Conservation (phyloP, 192 early-diverging fungal species). For the Umbelopsis isabellina region DNA sequence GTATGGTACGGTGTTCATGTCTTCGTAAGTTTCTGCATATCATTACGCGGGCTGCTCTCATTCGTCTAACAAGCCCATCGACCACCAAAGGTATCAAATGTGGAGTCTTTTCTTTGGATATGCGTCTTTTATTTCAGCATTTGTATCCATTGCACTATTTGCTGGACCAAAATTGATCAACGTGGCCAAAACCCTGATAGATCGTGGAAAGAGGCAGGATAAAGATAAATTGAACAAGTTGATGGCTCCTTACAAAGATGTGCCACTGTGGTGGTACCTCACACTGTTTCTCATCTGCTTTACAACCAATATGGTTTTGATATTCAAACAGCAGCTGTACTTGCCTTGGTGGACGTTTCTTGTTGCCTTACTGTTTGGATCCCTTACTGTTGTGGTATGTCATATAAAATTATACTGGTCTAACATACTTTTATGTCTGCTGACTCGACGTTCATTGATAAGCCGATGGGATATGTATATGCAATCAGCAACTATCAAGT, state of each 20-base stretch:
- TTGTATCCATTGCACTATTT: slow-evolving; percentile 46
- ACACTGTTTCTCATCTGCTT: slow-evolving; percentile 58
- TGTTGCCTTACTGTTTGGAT: slow-evolving; percentile 50
- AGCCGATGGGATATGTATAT: slow-evolving; percentile 36
- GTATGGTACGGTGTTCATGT: slow-evolving; percentile 58
- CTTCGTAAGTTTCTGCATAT: background rate
- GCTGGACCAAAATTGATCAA: slow-evolving; percentile 42
- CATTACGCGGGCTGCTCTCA: too few species aligned
- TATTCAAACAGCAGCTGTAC: slow-evolving; percentile 48
- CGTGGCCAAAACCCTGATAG: slow-evolving; percentile 33
- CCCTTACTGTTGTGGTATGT: slow-evolving; percentile 36
- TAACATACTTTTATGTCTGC: background rate
- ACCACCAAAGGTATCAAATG: slow-evolving; percentile 11
- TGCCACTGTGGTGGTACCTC: slow-evolving; percentile 81
- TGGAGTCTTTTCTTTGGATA: slow-evolving; percentile 49
- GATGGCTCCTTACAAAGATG: slow-evolving; percentile 75
- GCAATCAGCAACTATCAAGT: slow-evolving; percentile 47
- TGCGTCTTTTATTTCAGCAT: slow-evolving; percentile 45
- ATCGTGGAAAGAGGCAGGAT: slow-evolving; percentile 31
- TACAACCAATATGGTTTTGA: slow-evolving; percentile 52
- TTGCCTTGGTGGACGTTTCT: slow-evolving; percentile 65
- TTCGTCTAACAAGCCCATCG: background rate
- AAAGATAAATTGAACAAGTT: slow-evolving; percentile 50
- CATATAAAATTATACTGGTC: background rate
- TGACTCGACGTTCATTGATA: background rate